phyloP scores from a whole-genome alignment of 2,329 filamentous ascomycete genomes.

The Apiospora aurea region DNA sequence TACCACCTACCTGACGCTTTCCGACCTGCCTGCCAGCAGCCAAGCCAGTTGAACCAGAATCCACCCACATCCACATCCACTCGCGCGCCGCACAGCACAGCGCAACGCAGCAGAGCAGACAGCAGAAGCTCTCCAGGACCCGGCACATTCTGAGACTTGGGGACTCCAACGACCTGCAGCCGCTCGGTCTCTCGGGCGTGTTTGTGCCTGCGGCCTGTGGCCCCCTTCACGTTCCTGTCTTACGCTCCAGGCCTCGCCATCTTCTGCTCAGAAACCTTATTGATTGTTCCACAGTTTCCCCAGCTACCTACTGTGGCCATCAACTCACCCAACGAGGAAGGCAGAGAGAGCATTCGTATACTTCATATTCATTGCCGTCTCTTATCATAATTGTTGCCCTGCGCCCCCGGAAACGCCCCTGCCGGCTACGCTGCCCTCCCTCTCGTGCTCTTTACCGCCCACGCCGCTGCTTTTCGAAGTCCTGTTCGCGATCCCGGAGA shows the following conservation, averaged over 20 bases:
- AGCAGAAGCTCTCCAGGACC: not conserved
- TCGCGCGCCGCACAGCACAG: not conserved
- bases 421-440: not conserved
- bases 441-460: not conserved
- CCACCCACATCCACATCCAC: conserved; percentile 4
- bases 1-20: too few relatives aligned
- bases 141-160: conserved; percentile 19
- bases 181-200: conserved; percentile 10
- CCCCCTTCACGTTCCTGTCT: conserved; percentile 17
- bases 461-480: not conserved
- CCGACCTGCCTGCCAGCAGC: not conserved
- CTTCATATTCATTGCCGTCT: not conserved
- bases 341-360: not conserved
- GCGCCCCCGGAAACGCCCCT: not conserved
- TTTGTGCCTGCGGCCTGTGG: conserved; percentile 11
- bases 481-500: not conserved
- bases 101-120: not conserved
- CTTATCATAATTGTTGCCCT: not conserved
- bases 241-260: conserved; percentile 14
- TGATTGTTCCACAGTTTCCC: conserved; percentile 20
- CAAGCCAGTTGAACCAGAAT: conserved; percentile 5
- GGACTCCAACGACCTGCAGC: conserved; percentile 13
- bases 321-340: conserved; percentile 15
- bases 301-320: conserved; percentile 2
- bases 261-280: conserved; percentile 19